Conservation (phyloP, 345 rosid species). For the Citrus maxima region DNA sequence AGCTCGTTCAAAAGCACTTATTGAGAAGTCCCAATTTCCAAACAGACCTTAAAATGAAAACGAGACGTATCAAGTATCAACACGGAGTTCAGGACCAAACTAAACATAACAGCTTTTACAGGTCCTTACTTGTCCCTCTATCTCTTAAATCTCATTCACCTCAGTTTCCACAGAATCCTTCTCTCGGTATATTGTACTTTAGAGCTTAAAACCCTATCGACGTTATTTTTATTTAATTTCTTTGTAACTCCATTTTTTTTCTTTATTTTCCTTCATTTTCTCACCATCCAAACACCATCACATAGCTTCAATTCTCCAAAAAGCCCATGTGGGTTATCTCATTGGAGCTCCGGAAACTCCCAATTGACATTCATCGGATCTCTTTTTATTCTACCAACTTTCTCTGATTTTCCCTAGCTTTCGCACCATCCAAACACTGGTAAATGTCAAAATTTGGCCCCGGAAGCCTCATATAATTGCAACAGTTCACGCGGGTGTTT, state of each 20-base stretch:
- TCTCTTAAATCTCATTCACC: not conserved
- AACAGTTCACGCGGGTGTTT: not conserved
- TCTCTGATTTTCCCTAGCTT: not conserved
- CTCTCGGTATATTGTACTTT: not conserved
- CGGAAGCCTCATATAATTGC: not conserved
- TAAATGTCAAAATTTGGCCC: not conserved
- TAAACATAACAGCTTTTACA: not conserved
- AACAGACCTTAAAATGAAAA: not conserved
- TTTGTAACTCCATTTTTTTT: not conserved
- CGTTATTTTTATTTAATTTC: not conserved
- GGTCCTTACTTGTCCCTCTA: not conserved
- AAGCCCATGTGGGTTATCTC: not conserved
- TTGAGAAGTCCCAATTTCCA: not conserved
- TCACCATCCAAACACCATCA: slow-evolving; percentile 2
- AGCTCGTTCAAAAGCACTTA: too few relatives aligned
- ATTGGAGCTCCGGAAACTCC: not conserved
- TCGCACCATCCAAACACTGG: not conserved
- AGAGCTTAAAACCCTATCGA: not conserved
- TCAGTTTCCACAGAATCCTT: not conserved
- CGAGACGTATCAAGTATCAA: not conserved
- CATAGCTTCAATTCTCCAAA: not conserved
- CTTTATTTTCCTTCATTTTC: not conserved
- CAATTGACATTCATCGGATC: not conserved
- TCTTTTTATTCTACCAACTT: not conserved
- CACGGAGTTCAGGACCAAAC: not conserved